phyloP scores from a whole-genome alignment of 2,329 filamentous ascomycete species.

The Thielaviopsis cerberus region DNA sequence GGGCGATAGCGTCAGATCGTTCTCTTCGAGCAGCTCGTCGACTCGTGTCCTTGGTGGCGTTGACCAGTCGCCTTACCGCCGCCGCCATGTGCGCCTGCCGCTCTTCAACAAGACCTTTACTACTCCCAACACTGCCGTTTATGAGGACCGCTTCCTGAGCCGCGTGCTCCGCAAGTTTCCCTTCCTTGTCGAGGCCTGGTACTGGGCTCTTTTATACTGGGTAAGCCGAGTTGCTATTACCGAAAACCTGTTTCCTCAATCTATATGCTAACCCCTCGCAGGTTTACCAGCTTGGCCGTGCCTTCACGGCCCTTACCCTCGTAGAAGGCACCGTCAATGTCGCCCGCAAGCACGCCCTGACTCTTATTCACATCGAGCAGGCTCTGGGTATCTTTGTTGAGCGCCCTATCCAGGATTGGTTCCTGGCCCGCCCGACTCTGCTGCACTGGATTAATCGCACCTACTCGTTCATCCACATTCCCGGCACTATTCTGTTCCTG shows the following conservation, averaged over 20 bases:
- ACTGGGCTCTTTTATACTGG: constrained; percentile 63
- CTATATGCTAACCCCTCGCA: constrained; percentile 17
- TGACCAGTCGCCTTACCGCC: constrained; percentile 13
- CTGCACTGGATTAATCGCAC: constrained; percentile 54
- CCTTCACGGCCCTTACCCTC: constrained; percentile 51
- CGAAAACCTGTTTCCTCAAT: background rate
- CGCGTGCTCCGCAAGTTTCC: constrained; percentile 48
- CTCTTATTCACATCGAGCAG: constrained; percentile 49
- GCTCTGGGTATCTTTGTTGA: constrained; percentile 46
- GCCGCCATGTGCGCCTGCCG: constrained; percentile 13
- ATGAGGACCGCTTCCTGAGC: constrained; percentile 41
- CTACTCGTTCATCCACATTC: constrained; percentile 65
- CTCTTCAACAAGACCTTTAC: constrained; percentile 24
- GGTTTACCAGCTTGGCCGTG: constrained; percentile 58
- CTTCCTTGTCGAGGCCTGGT: constrained; percentile 58
- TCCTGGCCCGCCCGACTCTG: constrained; percentile 30
- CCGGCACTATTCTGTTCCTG: constrained; percentile 51
- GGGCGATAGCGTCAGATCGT: constrained; percentile 10
- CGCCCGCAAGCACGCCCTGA: constrained; percentile 48
- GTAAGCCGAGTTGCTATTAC: constrained; percentile 27
- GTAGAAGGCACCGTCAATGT: constrained; percentile 49
- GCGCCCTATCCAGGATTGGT: constrained; percentile 37
- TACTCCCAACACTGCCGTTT: constrained; percentile 43
- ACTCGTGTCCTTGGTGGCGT: constrained; percentile 10
- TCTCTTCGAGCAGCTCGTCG: constrained; percentile 11